Evolutionary conservation across 192 early-diverging fungal species (phyloP).

Genomic region (Coemansia sp.): DNA sequence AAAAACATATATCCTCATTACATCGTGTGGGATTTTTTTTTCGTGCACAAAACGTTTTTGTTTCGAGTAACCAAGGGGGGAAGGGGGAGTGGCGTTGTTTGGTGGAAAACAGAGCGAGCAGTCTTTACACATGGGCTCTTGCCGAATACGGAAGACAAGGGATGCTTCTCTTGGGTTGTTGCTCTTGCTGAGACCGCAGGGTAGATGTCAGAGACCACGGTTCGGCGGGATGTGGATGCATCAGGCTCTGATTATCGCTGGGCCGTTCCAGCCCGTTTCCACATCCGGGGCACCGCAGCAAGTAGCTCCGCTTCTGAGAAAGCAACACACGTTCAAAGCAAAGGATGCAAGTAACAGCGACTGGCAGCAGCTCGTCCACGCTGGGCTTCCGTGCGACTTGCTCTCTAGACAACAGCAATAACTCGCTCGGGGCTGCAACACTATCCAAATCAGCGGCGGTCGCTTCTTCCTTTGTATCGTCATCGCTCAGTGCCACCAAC

Average conservation of each 20-base stretch:
- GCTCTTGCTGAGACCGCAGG: neutral
- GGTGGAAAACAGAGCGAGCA: no score
- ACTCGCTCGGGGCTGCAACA: no score
- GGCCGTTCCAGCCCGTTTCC: slow-evolving; percentile 7
- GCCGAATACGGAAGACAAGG: neutral
- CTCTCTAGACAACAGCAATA: neutral
- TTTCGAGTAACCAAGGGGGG: no score
- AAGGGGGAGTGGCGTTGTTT: no score
- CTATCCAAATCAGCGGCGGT: neutral
- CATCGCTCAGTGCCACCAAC: neutral
- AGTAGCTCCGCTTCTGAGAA: slow-evolving; percentile 13
- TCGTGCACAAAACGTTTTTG: no score
- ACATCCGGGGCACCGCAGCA: slow-evolving; percentile 34
- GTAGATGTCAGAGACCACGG: slow-evolving; percentile 9
- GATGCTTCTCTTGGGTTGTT: neutral
- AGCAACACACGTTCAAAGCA: slow-evolving; percentile 44
- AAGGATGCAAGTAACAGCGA: slow-evolving; percentile 22
- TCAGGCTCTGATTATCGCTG: neutral
- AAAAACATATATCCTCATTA: no score
- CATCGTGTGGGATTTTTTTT: no score
- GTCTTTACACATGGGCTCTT: no score
- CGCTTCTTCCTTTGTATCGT: neutral
- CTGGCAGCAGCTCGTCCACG: neutral
- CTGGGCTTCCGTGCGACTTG: neutral
- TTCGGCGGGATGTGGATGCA: neutral